Evolutionary conservation across 2,329 filamentous ascomycete species (phyloP), one percentile per base, ranked within the genome.

Genomic region (Verruconis gallopava): DNA sequence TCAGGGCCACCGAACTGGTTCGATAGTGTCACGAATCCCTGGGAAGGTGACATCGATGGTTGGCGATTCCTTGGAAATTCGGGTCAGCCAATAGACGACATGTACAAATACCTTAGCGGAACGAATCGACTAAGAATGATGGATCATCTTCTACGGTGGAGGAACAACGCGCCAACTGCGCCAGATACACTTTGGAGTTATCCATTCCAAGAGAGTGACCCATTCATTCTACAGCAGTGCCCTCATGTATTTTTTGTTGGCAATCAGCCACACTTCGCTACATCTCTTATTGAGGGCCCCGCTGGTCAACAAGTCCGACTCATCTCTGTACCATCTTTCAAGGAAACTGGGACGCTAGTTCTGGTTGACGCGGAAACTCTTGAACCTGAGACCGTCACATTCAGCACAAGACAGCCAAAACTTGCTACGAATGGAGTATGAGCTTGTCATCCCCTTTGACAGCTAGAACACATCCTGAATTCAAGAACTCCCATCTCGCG

Each of bases 181-280:
- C 91, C 93, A 0, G 93, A 98, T 61, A 98, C 93, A 0, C 58
- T 98, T 34, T 94, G 85, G 84, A 88, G 83, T 55, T 98, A 96
- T 56, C 91, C 91, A 0, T 98, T 94, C 62, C 88, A 96, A 61
- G 83, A 91, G 14, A 75, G 85, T 38, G 93, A 98, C 55, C 86
- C 85, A 1, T 93, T 96, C 55, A 81, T 96, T 34, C 71, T 98
- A 53, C 75, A 79, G 48, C 67, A 77, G 14, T 93, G 85, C 48
- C 91, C 91, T 2, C 89, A 98, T 54, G 68, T 98, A 21, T 96
- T 85, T 64, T 85, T 98, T 57, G 81, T 83, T 1, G 88, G 88
- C 13, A 86, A 82, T 51, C 86, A 94, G 59, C 79, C 85, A 2
- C 68, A 69, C 40, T 93, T 93, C 58, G 78, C 75, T 40, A 88